These are phyloP conservation scores for Dictyostelium brefeldianum DNA, from an alignment of 78 protist genomes.

Conservation along the genomic window DNA sequence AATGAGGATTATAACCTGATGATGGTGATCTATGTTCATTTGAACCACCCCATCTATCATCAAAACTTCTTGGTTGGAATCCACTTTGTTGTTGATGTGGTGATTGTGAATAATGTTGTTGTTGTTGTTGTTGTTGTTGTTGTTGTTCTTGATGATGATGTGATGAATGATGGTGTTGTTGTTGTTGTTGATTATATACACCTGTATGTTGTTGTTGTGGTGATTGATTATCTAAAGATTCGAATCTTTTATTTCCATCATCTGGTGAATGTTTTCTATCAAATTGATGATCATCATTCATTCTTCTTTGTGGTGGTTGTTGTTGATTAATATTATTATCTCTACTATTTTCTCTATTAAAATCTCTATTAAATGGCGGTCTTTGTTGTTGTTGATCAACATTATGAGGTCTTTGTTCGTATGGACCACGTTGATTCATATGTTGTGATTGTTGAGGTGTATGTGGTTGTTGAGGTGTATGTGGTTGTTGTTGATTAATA, in stretches of 20 bases:
- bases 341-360: neutral
- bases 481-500: neutral
- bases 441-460: neutral
- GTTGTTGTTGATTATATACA: neutral
- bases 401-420: slow-evolving; percentile 6
- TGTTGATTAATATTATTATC: too few relatives aligned
- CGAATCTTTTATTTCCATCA: slow-evolving; percentile 14
- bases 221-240: neutral
- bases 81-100: neutral
- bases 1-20: too few relatives aligned
- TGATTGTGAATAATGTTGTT: neutral
- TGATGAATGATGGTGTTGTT: neutral
- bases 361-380: neutral
- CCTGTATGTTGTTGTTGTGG: neutral
- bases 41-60: slow-evolving; percentile 7
- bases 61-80: neutral
- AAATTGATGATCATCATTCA: slow-evolving; percentile 13
- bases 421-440: neutral
- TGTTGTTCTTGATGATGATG: neutral
- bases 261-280: neutral
- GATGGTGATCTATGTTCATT: too few relatives aligned
- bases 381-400: slow-evolving; percentile 2
- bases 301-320: neutral
- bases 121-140: neutral
- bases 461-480: neutral